Evolutionary conservation across 768 basidiomycete genomes (phyloP), one percentile per base, ranked within the genome.

Genomic region (Boletus rubescentipes): DNA sequence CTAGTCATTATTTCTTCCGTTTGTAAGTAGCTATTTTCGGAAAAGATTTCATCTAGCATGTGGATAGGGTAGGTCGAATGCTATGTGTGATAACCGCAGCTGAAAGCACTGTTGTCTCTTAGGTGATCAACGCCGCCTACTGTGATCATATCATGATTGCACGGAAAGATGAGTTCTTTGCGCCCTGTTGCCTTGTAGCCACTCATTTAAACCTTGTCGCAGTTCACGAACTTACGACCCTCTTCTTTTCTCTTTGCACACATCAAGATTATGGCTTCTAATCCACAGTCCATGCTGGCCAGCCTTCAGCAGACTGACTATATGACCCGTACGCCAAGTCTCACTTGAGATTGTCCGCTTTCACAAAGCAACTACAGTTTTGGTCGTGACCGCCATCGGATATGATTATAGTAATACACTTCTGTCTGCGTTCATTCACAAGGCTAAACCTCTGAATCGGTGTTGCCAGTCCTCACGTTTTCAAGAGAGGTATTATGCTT

Each of bases 341-440:
- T 3, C 16, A 31, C 9, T 39, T 21, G 3, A 12, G 10, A 18
- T 38, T 1, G 7, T 26, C n/a, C 14, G 16, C 10, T 51, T 32
- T 51, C 38, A 38, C 26, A 15, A 26, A 11, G 4, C 14, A 7
- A 9, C 30, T 12, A 36, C 34, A 55, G 54, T 55, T 2, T 26
- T 14, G 6, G 12, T 52, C 18, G 11, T 45, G 32, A 41, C 40
- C 6, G 18, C 16, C 5, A n/a, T 55, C 16, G 44, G 2, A 34
- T 55, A 55, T 20, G 54, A 55, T 38, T 51, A 46, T 12, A 41
- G 54, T 55, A 34, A 31, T 39, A 9, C 4, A 12, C 7, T 18
- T n/a, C 9, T n/a, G 7, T 8, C 14, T 26, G 2, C 15, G 3
- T 30, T 29, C 5, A 35, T 30, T 9, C 42, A 31, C 5, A 8